A percentile compares a stretch with the other conserved stretches of the same genome.
Conservation (phyloP, 1,284 basidiomycete species). For the Apiotrichum akiyoshidainum region DNA sequence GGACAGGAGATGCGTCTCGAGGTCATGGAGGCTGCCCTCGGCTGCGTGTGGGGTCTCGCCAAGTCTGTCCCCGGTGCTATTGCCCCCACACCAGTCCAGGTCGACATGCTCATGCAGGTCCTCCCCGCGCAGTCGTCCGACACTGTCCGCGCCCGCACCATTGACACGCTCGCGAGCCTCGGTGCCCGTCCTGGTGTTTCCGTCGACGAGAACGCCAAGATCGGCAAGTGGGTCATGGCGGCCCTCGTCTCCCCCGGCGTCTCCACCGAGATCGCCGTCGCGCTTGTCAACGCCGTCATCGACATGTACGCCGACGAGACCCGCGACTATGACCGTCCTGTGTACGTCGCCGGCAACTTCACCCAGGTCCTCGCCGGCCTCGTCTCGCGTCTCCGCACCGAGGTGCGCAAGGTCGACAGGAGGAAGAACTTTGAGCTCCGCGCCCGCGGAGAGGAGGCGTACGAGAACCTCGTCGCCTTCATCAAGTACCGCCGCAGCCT, state of each 20-base stretch:
- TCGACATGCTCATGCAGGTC: constrained; percentile 64
- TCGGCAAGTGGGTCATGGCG: constrained; percentile 27
- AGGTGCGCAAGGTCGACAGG: constrained; percentile 59
- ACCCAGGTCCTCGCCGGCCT: constrained; percentile 57
- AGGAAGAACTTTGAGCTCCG: constrained; percentile 52
- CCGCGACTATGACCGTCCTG: constrained; percentile 71
- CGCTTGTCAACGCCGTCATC: constrained; percentile 79
- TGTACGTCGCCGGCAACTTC: constrained; percentile 64
- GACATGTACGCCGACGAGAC: constrained; percentile 94
- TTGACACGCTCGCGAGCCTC: constrained; percentile 76
- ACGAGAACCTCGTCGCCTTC: constrained; percentile 82
- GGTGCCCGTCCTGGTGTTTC: constrained; percentile 64
- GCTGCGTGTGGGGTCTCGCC: constrained; percentile 51
- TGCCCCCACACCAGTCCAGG: constrained; percentile 53
- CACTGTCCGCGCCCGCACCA: constrained; percentile 65
- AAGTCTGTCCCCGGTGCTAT: constrained; percentile 22
- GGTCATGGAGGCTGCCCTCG: constrained; percentile 48
- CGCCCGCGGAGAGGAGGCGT: constrained; percentile 53
- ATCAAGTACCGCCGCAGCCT: constrained; percentile 69
- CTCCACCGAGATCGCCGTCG: constrained; percentile 69
- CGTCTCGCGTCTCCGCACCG: constrained; percentile 60
- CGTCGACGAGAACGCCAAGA: constrained; percentile 61
- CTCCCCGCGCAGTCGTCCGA: constrained; percentile 60
- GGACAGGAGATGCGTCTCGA: constrained; percentile 50
- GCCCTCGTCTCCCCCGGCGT: constrained; percentile 54